A percentile compares a stretch with the other conserved stretches of the same genome.
Conservation (phyloP, 345 rosid genomes). For the Laguncularia racemosa region DNA sequence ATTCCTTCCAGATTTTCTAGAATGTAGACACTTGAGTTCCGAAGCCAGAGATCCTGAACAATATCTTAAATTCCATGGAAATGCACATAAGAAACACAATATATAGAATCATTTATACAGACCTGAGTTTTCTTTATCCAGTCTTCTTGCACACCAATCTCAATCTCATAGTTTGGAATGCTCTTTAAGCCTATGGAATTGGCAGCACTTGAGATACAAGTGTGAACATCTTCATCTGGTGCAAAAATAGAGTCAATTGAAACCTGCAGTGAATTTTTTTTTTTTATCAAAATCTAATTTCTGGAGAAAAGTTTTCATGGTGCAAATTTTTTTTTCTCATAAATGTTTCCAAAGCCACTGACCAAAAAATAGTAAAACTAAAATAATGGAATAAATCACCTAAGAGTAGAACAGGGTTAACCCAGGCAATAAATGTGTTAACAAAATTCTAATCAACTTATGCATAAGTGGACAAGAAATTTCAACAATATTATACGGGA, state of each 20-base stretch:
- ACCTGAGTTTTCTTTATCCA: conserved; percentile 81
- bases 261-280: conserved; percentile 25
- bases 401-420: too few species aligned
- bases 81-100: background rate
- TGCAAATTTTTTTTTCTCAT: too few species aligned
- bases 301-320: background rate
- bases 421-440: background rate
- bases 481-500: too few species aligned
- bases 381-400: background rate
- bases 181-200: conserved; percentile 62
- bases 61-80: background rate
- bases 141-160: conserved; percentile 49
- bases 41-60: background rate
- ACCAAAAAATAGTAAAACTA: background rate
- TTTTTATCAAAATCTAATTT: background rate
- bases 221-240: conserved; percentile 44
- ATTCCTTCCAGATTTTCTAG: too few species aligned
- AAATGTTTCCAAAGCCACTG: background rate
- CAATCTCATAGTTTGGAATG: conserved; percentile 50
- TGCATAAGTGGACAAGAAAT: too few species aligned
- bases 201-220: conserved; percentile 60
- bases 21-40: too few species aligned
- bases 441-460: too few species aligned
- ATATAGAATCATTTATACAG: background rate
- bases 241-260: conserved; percentile 63